Percentiles rank a stretch among this genome's conserved stretches.
phyloP scores from a whole-genome alignment of 495 filamentous ascomycete species.

The Rhizodiscina lignyota region DNA sequence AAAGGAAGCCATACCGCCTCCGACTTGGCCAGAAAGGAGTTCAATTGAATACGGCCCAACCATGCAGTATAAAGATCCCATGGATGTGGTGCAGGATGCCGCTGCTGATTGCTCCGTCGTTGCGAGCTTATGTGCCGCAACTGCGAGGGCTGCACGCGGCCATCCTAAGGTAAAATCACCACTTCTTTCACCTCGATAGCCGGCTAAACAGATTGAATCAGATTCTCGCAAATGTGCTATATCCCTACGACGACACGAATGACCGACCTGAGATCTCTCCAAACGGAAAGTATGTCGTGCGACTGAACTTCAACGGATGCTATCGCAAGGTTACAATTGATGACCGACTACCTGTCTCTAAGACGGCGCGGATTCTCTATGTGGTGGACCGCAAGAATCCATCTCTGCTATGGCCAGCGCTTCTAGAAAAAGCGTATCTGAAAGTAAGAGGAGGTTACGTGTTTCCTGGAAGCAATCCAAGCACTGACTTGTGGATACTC shows the following conservation, averaged over 20 bases:
- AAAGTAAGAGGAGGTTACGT: conserved; percentile 94
- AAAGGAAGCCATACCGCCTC: conserved; percentile 31
- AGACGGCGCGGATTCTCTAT: conserved; percentile 52
- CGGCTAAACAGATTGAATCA: conserved; percentile 19
- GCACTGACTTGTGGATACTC: conserved; percentile 77
- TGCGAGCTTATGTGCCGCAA: conserved; percentile 77
- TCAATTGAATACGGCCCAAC: conserved; percentile 17
- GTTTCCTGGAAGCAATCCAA: conserved; percentile 96
- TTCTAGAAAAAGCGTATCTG: conserved; percentile 95
- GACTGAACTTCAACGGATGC: conserved; percentile 89
- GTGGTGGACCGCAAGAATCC: conserved; percentile 79
- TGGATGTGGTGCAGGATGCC: conserved; percentile 84
- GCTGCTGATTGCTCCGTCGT: conserved; percentile 95
- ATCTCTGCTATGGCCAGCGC: conserved; percentile 68
- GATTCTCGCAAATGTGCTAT: conserved; percentile 53
- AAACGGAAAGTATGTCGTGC: conserved; percentile 80
- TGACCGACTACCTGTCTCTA: conserved; percentile 74
- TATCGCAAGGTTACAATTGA: conserved; percentile 79
- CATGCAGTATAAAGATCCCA: conserved; percentile 36
- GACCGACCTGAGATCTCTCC: conserved; percentile 41
- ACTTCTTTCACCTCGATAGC: conserved; percentile 1
- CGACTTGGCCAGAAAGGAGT: conserved; percentile 1
- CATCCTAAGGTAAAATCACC: conserved; percentile 40
- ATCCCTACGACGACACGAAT: conserved; percentile 46
- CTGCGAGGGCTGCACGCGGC: conserved; percentile 45